Percentiles rank a stretch among this genome's conserved stretches.
These are phyloP conservation scores for Dactylis glomerata DNA, from an alignment of 176 grass and related monocot species.

Conservation along the genomic window DNA sequence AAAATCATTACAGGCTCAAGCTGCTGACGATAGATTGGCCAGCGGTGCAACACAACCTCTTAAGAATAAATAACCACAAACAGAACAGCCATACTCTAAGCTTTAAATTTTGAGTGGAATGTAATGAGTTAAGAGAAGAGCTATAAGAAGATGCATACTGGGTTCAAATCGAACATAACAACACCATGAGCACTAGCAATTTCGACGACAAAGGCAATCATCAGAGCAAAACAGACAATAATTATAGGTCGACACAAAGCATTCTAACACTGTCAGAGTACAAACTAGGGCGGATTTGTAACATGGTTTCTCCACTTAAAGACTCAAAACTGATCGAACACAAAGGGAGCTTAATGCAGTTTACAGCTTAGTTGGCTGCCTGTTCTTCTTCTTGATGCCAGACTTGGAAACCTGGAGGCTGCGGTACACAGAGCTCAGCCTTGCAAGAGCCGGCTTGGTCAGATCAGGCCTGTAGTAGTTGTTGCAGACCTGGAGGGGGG, in stretches of 20 bases:
- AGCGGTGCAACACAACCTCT: too few relatives aligned
- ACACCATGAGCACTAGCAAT: neutral
- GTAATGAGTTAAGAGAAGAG: too few relatives aligned
- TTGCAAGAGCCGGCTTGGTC: constrained; percentile 64
- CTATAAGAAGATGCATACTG: neutral
- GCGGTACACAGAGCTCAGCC: constrained; percentile 61
- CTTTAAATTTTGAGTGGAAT: too few relatives aligned
- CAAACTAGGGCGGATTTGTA: constrained; percentile 1
- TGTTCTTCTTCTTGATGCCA: constrained; percentile 85
- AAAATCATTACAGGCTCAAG: too few relatives aligned
- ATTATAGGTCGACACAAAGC: neutral
- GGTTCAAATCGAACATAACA: too few relatives aligned
- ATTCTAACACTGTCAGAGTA: constrained; percentile 6
- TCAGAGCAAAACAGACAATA: neutral
- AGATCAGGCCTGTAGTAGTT: constrained; percentile 89
- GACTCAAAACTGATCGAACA: constrained; percentile 33
- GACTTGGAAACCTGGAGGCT: constrained; percentile 84
- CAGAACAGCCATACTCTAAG: too few relatives aligned
- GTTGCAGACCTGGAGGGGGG: constrained; percentile 39
- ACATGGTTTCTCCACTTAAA: constrained; percentile 18
- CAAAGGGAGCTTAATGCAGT: neutral
- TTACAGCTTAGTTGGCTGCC: constrained; percentile 48
- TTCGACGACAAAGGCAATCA: neutral
- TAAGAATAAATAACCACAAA: neutral
- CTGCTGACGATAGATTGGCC: too few relatives aligned